Percentiles rank a stretch among this genome's conserved stretches.
These are phyloP conservation scores for Myotisia sp. DNA, from an alignment of 2,329 filamentous ascomycete genomes.

Conservation along the genomic window DNA sequence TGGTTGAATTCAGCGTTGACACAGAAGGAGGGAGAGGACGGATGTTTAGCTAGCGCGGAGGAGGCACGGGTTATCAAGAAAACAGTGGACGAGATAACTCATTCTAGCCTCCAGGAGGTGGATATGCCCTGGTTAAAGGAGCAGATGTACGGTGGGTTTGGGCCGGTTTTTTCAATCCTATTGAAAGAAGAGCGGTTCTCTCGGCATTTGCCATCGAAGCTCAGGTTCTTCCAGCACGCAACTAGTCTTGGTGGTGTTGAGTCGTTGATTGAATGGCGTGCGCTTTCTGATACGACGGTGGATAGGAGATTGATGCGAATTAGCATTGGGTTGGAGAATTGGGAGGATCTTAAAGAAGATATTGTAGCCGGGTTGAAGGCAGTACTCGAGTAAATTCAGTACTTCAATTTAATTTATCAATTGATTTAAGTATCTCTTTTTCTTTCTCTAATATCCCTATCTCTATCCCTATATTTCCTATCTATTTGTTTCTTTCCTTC, in stretches of 20 bases:
- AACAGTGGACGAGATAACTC: constrained; percentile 49
- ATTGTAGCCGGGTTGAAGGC: constrained; percentile 51
- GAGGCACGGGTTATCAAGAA: constrained; percentile 35
- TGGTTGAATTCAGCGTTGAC: constrained; percentile 50
- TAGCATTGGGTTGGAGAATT: constrained; percentile 74
- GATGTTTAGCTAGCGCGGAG: constrained; percentile 22
- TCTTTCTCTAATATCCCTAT: too few species aligned
- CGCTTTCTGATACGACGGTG: constrained; percentile 65
- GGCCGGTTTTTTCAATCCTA: constrained; percentile 70
- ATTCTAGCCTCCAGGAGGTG: constrained; percentile 65
- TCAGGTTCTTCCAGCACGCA: constrained; percentile 81
- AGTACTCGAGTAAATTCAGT: too few species aligned
- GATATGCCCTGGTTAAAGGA: constrained; percentile 57
- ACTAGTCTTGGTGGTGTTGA: constrained; percentile 90
- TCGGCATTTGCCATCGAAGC: constrained; percentile 56
- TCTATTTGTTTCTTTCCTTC: too few species aligned
- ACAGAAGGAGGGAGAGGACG: constrained; percentile 18
- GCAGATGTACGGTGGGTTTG: constrained; percentile 87
- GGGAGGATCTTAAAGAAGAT: constrained; percentile 71
- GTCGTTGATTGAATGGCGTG: constrained; percentile 90
- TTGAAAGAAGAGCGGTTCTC: constrained; percentile 50
- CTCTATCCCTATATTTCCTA: too few species aligned
- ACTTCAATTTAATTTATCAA: too few species aligned
- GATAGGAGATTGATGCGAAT: constrained; percentile 62
- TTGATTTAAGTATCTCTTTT: too few species aligned